phyloP scores from a whole-genome alignment of 2,329 filamentous ascomycete species.

The Curvularia verruculosa region DNA sequence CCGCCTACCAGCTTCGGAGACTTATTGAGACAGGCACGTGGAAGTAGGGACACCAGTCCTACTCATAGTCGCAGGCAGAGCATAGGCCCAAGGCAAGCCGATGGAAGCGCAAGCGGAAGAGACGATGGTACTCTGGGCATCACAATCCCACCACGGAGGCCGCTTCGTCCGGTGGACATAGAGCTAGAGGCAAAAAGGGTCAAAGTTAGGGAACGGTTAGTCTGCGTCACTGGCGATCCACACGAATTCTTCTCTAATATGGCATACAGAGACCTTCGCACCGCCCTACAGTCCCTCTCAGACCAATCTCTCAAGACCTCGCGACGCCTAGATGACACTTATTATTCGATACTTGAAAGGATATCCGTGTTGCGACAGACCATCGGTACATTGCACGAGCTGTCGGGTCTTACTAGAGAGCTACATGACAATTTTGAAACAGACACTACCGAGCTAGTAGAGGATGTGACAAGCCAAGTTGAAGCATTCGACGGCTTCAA shows the following conservation, averaged over 20 bases:
- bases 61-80: slow-evolving; percentile 41
- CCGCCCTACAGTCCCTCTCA: slow-evolving; percentile 56
- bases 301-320: slow-evolving; percentile 68
- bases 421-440: slow-evolving; percentile 65
- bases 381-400: slow-evolving; percentile 67
- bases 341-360: slow-evolving; percentile 75
- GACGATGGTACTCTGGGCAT: slow-evolving; percentile 18
- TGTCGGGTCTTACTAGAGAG: slow-evolving; percentile 66
- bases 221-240: slow-evolving; percentile 6
- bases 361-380: slow-evolving; percentile 68
- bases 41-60: slow-evolving; percentile 39
- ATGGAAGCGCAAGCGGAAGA: slow-evolving; percentile 15
- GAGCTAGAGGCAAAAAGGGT: slow-evolving; percentile 43
- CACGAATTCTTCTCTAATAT: slow-evolving; percentile 23
- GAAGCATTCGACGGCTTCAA: slow-evolving; percentile 67
- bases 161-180: slow-evolving; percentile 50
- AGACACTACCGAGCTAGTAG: slow-evolving; percentile 65
- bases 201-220: slow-evolving; percentile 49
- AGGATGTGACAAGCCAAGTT: slow-evolving; percentile 67
- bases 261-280: slow-evolving; percentile 46
- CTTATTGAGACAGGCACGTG: slow-evolving; percentile 47
- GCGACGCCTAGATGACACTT: slow-evolving; percentile 72
- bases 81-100: slow-evolving; percentile 21
- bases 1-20: slow-evolving; percentile 54
- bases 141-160: slow-evolving; percentile 28